Percentiles rank a stretch among this genome's conserved stretches.
These are phyloP conservation scores for Rhizophora apiculata DNA, from an alignment of 345 rosid species.

Conservation along the genomic window DNA sequence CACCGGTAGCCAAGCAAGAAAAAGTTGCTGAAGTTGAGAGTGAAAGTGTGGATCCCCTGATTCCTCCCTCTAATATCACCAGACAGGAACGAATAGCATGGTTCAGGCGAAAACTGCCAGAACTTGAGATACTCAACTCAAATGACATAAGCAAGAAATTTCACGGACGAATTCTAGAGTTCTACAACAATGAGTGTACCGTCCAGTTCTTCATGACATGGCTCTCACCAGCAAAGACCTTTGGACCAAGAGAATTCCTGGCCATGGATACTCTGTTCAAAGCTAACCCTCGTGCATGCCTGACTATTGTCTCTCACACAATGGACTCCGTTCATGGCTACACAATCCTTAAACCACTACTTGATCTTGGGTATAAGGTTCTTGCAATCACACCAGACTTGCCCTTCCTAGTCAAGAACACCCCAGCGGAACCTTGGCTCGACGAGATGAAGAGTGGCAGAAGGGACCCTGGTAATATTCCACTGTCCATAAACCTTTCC, in stretches of 20 bases:
- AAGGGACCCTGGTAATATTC: constrained; percentile 10
- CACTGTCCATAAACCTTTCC: constrained; percentile 5
- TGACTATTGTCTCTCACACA: neutral
- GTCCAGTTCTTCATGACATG: constrained; percentile 2
- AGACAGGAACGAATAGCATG: constrained; percentile 1
- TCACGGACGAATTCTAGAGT: constrained; percentile 4
- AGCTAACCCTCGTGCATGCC: neutral
- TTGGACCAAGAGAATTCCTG: neutral
- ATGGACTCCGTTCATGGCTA: neutral
- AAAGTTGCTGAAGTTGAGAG: neutral
- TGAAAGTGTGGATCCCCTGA: constrained; percentile 7
- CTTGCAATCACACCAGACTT: neutral
- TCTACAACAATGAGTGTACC: neutral
- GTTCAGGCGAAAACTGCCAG: constrained; percentile 7
- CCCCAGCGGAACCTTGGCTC: constrained; percentile 8
- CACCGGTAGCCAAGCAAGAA: neutral
- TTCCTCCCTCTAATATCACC: constrained; percentile 11
- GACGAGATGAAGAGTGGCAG: constrained; percentile 4
- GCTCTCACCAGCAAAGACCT: constrained; percentile 1
- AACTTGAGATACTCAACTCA: constrained; percentile 15
- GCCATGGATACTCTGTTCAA: neutral
- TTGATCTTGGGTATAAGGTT: neutral
- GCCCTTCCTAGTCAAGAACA: neutral
- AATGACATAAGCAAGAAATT: constrained; percentile 12
- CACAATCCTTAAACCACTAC: neutral